Evolutionary conservation across 306 rosid species (phyloP), one percentile per base, ranked within the genome.

Genomic region (Comarum palustre): DNA sequence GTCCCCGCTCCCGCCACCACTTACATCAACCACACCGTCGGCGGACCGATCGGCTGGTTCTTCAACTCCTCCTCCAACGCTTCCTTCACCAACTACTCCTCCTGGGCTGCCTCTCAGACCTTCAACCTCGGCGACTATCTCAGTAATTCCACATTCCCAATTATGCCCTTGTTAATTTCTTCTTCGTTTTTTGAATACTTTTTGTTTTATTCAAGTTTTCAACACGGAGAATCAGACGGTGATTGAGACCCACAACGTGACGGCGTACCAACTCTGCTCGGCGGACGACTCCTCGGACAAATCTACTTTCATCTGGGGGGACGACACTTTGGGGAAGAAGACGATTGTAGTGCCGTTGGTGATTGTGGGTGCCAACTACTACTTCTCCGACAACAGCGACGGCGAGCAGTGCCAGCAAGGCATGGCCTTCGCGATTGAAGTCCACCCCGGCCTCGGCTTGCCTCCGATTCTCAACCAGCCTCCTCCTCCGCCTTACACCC

Each of bases 401-500:
- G 88, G 96, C 34, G 65, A 78, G 6, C 96, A 87, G 73, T 93
- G 98, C 83, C 86, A 68, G 42, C 76, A 0, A 0, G 97, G 98
- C n/a, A 62, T 93, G 84, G 92, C 92, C 22, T 93, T 91, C 62
- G 78, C 69, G 78, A 87, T 93, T 79, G 24, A 81, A 4, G 96
- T 91, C 68, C 69, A 75, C n/a, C 80, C 75, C 60, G 97, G 98
- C 24, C 80, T 67, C 22, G 97, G 97, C 41, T 79, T 93, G 74
- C 98, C 94, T n/a, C 96, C 96, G 31, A 81, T 82, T 54, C 87
- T 93, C n/a, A 87, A 82, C 71, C 94, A 87, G 74, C 94, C 97
- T 12, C 98, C 97, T 0, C 98, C 98, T 0, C 98, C 97, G 27
- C 93, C 92, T 29, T 93, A 89, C 78, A 54, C 43, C 0, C 83